Evolutionary conservation across 176 grass and related monocot species (phyloP).

Genomic region (Oryza rufipogon): DNA sequence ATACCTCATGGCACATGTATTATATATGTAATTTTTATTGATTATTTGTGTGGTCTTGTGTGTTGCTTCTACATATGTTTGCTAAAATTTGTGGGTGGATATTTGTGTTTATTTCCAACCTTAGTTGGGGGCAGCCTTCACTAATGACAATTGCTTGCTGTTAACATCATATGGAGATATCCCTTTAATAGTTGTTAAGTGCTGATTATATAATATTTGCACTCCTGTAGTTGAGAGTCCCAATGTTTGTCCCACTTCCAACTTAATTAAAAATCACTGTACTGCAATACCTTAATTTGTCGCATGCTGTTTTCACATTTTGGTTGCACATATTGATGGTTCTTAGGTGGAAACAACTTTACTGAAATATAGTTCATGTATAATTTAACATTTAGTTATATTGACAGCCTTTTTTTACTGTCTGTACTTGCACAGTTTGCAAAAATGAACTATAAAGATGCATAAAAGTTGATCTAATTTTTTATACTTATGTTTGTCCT

Average conservation of each 20-base stretch:
- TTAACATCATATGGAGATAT: background rate
- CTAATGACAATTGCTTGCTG: background rate
- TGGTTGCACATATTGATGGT: background rate
- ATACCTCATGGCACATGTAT: conserved; percentile 25
- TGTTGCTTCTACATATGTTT: background rate
- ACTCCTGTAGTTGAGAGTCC: background rate
- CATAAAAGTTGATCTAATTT: background rate
- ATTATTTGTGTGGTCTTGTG: background rate
- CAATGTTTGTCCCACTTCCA: background rate
- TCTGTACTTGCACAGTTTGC: background rate
- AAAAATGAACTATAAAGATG: background rate
- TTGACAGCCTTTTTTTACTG: background rate
- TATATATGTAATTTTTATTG: background rate
- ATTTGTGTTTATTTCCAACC: background rate
- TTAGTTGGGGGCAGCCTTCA: background rate
- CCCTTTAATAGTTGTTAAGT: background rate
- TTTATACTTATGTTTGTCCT: background rate
- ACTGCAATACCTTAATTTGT: background rate
- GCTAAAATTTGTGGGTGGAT: conserved; percentile 9
- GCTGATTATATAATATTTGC: background rate
- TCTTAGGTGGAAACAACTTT: background rate
- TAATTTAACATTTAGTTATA: conserved; percentile 4
- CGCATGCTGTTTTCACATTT: background rate
- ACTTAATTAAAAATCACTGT: background rate
- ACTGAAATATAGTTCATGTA: background rate